Evolutionary conservation across 2,329 filamentous ascomycete genomes (phyloP), one percentile per base, ranked within the genome.

Genomic region (Cercospora beticola): DNA sequence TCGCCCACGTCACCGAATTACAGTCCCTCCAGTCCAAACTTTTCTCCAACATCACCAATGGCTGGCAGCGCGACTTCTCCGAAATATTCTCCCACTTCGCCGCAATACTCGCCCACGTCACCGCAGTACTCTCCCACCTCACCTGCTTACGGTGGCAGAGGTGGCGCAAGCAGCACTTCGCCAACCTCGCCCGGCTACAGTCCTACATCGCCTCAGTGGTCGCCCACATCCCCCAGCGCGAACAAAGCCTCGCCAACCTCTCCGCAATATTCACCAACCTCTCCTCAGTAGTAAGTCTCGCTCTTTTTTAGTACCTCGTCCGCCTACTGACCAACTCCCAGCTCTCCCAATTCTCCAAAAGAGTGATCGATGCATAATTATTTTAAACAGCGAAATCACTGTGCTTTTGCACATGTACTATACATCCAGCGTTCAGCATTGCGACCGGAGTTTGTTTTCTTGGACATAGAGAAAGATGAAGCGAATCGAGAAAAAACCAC

Each of bases 71-170:
- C 74, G 10, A 75, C 74, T 5, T 78, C 77, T 21, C 77, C 77
- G 10, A 74, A 70, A 1, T 78, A 77, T 65, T 79, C 77, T 52
- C 78, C 78, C 1, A 78, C 76, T 2, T 78, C 81, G 18, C 78
- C 78, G 30, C 73, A 75, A n/a, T 79, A 78, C 82, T 88, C 69
- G 82, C 82, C 80, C 33, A 81, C 81, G 1, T 92, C 91, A 79
- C 86, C 92, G 73, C 86, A 86, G 77, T 91, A 91, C 80, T 94
- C 91, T 57, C 89, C 92, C 52, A 87, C 88, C 68, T 86, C 30
- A 6, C 62, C 62, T 18, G 54, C 52, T 23, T 40, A 59, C 54
- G 62, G 62, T 8, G 62, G 62, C 30, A 56, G 62, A 57, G 62
- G 43, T 56, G 62, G 46, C 23, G 46, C 62, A 23, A 64, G 49